Evolutionary conservation across 2,329 filamentous ascomycete species (phyloP).

Genomic region (Colletotrichum tropicale): DNA sequence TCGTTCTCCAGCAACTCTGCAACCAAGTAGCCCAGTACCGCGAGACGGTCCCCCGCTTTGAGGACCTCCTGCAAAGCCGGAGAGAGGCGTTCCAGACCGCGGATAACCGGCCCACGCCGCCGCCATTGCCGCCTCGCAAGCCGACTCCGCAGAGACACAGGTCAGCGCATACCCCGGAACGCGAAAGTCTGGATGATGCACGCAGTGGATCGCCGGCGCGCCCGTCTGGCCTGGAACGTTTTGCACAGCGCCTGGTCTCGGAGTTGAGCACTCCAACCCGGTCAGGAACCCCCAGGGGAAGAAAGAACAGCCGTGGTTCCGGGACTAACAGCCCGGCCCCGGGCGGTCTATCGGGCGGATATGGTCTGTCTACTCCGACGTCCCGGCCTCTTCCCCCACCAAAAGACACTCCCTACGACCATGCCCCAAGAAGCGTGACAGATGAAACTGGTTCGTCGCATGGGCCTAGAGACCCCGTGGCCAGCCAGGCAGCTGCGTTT

Average conservation of each 20-base stretch:
- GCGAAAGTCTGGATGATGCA: slow-evolving; percentile 45
- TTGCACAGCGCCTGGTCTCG: slow-evolving; percentile 66
- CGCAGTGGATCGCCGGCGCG: slow-evolving; percentile 57
- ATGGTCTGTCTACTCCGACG: slow-evolving; percentile 34
- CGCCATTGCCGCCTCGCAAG: slow-evolving; percentile 28
- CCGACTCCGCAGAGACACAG: slow-evolving; percentile 23
- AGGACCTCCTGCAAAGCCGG: slow-evolving; percentile 70
- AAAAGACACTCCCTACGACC: slow-evolving; percentile 47
- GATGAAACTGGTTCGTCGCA: slow-evolving; percentile 21
- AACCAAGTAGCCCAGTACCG: slow-evolving; percentile 68
- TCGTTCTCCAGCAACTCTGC: slow-evolving; percentile 62
- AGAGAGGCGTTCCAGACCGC: slow-evolving; percentile 69
- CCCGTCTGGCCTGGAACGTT: slow-evolving; percentile 61
- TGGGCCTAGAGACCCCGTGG: slow-evolving; percentile 32
- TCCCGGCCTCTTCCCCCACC: slow-evolving; percentile 41
- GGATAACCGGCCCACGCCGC: slow-evolving; percentile 41
- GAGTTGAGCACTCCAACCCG: slow-evolving; percentile 62
- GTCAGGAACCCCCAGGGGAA: slow-evolving; percentile 52
- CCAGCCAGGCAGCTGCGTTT: slow-evolving; percentile 63
- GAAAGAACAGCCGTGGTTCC: slow-evolving; percentile 47
- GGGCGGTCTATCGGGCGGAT: slow-evolving; percentile 27
- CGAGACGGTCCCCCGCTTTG: slow-evolving; percentile 71
- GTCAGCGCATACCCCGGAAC: slow-evolving; percentile 42
- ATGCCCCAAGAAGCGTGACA: slow-evolving; percentile 32
- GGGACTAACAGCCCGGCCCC: slow-evolving; percentile 36